Evolutionary conservation across 306 rosid genomes (phyloP).

Genomic region (Corylus avellana): DNA sequence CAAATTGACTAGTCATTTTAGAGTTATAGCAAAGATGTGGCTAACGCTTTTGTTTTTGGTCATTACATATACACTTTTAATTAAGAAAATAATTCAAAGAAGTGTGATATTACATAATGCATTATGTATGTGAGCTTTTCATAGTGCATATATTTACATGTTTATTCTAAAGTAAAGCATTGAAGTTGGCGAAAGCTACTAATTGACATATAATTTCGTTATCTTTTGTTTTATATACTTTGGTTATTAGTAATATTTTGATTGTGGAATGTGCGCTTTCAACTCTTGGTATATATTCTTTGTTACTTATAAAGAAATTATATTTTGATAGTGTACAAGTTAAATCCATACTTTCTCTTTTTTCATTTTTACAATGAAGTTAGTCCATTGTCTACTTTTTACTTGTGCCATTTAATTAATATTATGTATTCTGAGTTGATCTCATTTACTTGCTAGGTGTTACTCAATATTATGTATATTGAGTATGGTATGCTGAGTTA

Average conservation of each 20-base stretch:
- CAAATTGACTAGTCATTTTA: no score
- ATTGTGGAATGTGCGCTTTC: neutral
- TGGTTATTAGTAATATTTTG: neutral
- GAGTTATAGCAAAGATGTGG: no score
- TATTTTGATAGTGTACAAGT: neutral
- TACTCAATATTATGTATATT: slow-evolving; percentile 15
- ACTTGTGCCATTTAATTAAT: neutral
- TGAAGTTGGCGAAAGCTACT: neutral
- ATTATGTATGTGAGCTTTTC: no score
- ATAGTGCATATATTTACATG: no score
- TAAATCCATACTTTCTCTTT: neutral
- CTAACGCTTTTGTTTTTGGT: no score
- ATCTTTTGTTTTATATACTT: neutral
- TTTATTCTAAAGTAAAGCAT: neutral
- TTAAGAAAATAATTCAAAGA: neutral
- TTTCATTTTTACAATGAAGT: neutral
- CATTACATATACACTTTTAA: neutral
- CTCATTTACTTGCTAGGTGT: slow-evolving; percentile 30
- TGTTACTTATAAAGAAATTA: neutral
- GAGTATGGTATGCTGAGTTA: slow-evolving; percentile 32
- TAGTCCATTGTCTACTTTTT: neutral
- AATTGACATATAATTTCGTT: neutral
- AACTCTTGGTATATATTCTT: neutral
- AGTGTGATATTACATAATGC: neutral
- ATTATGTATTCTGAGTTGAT: slow-evolving; percentile 1